Evolutionary conservation across 169 alveolate genomes (phyloP).

Genomic region (Eimeria sp.): DNA sequence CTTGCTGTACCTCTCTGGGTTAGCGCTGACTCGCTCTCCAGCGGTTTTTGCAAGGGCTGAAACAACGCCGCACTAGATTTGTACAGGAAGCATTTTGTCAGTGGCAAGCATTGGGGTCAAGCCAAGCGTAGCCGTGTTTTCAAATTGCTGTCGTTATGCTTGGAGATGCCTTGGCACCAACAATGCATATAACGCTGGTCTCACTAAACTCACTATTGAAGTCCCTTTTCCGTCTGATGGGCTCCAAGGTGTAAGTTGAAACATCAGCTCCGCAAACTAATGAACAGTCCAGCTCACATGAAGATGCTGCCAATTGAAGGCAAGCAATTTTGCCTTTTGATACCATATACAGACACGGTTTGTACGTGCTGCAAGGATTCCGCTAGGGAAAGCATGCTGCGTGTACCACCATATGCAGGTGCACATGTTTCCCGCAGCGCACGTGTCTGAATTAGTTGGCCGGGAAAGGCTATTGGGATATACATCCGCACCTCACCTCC

Average conservation of each 20-base stretch:
- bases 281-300: neutral
- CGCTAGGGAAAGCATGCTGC: neutral
- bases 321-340: neutral
- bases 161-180: neutral
- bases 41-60: slow-evolving; percentile 39
- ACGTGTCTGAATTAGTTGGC: neutral
- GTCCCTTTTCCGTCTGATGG: neutral
- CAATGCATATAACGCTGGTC: neutral
- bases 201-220: neutral
- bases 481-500: neutral
- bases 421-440: neutral
- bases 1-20: neutral
- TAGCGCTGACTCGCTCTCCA: slow-evolving; percentile 4
- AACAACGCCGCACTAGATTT: neutral
- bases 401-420: neutral
- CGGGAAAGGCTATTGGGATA: neutral
- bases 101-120: neutral
- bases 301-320: neutral
- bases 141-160: neutral
- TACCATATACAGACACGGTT: neutral
- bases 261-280: slow-evolving; percentile 67
- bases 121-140: neutral
- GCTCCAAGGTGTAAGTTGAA: slow-evolving; percentile 3
- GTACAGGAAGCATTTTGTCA: neutral
- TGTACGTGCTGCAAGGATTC: neutral